phyloP scores from a whole-genome alignment of 164 flowering plant genomes.

The Tetracentron sinense region DNA sequence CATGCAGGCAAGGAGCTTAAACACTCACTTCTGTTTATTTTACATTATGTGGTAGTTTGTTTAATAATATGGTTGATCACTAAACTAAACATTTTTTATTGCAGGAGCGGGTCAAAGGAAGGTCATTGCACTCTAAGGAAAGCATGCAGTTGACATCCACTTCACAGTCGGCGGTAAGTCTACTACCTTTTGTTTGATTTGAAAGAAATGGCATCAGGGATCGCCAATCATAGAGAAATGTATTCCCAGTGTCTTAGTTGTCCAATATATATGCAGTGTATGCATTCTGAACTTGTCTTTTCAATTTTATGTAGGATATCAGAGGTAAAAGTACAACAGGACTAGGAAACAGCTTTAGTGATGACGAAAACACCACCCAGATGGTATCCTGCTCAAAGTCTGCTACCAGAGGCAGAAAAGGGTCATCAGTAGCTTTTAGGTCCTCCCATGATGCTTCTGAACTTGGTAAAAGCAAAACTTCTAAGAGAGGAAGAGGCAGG shows the following conservation, averaged over 20 bases:
- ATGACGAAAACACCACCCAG: conserved; percentile 72
- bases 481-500: conserved; percentile 81
- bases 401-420: conserved; percentile 52
- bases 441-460: conserved; percentile 49
- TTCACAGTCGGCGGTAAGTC: conserved; percentile 45
- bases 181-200: conserved; percentile 3
- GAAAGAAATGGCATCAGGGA: neutral
- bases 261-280: conserved; percentile 4
- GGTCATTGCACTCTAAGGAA: conserved; percentile 52
- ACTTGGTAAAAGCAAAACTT: conserved; percentile 34
- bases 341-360: conserved; percentile 63
- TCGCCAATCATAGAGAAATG: neutral
- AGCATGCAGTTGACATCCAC: conserved; percentile 33
- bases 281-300: conserved; percentile 12
- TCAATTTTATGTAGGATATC: conserved; percentile 41
- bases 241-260: neutral
- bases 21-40: conserved; percentile 1
- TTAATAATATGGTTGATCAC: neutral
- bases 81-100: conserved; percentile 4
- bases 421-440: conserved; percentile 35
- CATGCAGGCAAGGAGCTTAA: conserved; percentile 65
- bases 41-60: neutral
- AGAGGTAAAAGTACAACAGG: conserved; percentile 47
- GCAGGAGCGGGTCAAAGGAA: conserved; percentile 86
- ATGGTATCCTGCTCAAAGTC: conserved; percentile 39